Conservation (phyloP, 2,329 filamentous ascomycete species). For the Lachnellula hyalina region DNA sequence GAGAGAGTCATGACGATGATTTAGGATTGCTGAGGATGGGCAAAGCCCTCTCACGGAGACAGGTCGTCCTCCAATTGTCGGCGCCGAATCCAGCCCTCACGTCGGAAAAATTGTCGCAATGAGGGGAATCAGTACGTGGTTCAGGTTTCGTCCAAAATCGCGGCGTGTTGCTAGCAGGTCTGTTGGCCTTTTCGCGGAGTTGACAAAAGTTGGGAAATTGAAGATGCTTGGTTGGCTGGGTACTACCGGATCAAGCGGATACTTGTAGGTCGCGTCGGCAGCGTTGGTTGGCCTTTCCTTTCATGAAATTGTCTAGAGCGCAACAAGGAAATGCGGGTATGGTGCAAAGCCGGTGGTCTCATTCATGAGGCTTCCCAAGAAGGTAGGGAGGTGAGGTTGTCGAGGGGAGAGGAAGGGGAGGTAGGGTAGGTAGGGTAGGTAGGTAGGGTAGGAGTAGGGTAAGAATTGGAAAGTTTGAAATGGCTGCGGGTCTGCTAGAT, state of each 20-base stretch:
- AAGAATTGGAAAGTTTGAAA: neutral
- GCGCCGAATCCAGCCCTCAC: neutral
- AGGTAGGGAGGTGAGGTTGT: neutral
- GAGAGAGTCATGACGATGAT: conserved; percentile 17
- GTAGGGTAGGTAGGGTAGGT: neutral
- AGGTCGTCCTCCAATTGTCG: conserved; percentile 12
- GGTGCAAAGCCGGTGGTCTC: neutral
- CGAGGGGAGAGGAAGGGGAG: neutral
- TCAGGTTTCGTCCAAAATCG: neutral
- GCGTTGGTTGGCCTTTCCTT: neutral
- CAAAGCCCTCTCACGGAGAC: conserved; percentile 16
- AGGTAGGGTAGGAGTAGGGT: neutral
- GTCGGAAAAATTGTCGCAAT: neutral
- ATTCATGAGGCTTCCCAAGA: neutral
- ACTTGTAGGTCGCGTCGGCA: conserved; percentile 4
- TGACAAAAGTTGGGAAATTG: neutral
- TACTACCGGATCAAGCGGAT: conserved; percentile 13
- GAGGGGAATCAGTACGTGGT: neutral
- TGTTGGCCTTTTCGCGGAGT: neutral
- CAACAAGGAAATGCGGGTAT: neutral
- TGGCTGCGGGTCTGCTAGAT: neutral
- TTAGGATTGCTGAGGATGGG: conserved; percentile 15
- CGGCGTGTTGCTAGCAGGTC: neutral
- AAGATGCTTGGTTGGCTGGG: neutral
- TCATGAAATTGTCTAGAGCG: neutral